Evolutionary conservation across 306 rosid species (phyloP).

Genomic region (cucumber (Cucumis sativus)): DNA sequence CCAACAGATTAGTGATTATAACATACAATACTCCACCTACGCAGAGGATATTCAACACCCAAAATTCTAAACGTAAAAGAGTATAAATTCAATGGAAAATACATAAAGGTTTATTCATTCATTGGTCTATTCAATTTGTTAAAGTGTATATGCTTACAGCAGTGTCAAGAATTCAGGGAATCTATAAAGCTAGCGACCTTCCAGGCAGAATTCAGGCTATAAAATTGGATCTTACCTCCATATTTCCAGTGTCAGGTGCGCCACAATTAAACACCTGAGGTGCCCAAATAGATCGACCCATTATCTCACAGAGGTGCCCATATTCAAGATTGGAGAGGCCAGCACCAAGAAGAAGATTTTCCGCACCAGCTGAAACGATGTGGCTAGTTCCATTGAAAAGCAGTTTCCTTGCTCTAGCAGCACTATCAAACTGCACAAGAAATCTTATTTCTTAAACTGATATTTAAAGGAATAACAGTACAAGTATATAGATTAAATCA

Average conservation of each 20-base stretch:
- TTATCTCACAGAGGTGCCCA: conserved; percentile 89
- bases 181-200: conserved; percentile 7
- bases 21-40: neutral
- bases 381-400: conserved; percentile 43
- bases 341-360: conserved; percentile 60
- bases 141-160: neutral
- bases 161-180: neutral
- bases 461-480: neutral
- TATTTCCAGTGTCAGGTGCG: conserved; percentile 95
- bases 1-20: neutral
- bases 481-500: neutral
- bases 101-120: neutral
- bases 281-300: conserved; percentile 96
- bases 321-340: conserved; percentile 96
- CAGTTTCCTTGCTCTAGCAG: conserved; percentile 63
- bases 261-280: conserved; percentile 90
- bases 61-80: neutral
- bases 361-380: conserved; percentile 20
- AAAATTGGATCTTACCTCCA: conserved; percentile 63
- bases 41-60: neutral
- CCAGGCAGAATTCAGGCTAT: neutral
- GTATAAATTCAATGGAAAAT: neutral
- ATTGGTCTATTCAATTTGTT: neutral
- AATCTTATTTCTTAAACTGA: neutral
- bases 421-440: conserved; percentile 71